A percentile compares a stretch with the other conserved stretches of the same genome.
Conservation (phyloP, 169 alveolate species). For the Eimeria sp. region DNA sequence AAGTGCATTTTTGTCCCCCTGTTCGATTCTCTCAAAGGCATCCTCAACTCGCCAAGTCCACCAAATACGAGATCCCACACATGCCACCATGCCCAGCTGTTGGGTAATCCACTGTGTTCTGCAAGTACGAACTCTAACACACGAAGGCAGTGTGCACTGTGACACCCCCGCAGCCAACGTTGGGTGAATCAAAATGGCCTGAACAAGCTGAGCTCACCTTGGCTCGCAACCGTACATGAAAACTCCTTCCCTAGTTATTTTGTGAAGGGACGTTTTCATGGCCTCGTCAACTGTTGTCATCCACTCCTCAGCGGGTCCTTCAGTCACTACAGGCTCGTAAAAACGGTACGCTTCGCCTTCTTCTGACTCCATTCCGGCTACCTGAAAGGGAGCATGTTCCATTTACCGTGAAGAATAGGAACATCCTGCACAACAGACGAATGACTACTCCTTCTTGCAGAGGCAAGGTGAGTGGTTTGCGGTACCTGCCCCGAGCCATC, state of each 20-base stretch:
- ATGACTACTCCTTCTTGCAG: background rate
- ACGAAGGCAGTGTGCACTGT: background rate
- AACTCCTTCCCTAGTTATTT: slow-evolving; percentile 91
- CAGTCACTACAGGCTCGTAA: slow-evolving; percentile 92
- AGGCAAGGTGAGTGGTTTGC: background rate
- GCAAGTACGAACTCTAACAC: background rate
- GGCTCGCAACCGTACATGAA: slow-evolving; percentile 95
- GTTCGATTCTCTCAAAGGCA: slow-evolving; percentile 94
- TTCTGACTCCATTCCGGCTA: slow-evolving; percentile 95
- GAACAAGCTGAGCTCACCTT: slow-evolving; percentile 61
- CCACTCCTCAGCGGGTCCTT: slow-evolving; percentile 97
- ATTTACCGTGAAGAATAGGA: background rate
- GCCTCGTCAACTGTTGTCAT: slow-evolving; percentile 95
- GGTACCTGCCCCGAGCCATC: slow-evolving; percentile 62
- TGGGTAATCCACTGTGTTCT: slow-evolving; percentile 91
- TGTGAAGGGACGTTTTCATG: slow-evolving; percentile 93
- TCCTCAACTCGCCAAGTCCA: slow-evolving; percentile 98
- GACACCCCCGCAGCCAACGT: background rate
- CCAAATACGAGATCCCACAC: slow-evolving; percentile 95
- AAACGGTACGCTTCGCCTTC: slow-evolving; percentile 95
- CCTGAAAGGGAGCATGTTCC: slow-evolving; percentile 44
- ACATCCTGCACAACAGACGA: background rate
- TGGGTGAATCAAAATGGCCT: background rate
- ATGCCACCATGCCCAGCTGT: slow-evolving; percentile 95
- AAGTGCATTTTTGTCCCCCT: slow-evolving; percentile 97